Percentiles rank a stretch among this genome's conserved stretches.
Conservation (phyloP, 2,329 filamentous ascomycete genomes). For the Sporothrix pallida region DNA sequence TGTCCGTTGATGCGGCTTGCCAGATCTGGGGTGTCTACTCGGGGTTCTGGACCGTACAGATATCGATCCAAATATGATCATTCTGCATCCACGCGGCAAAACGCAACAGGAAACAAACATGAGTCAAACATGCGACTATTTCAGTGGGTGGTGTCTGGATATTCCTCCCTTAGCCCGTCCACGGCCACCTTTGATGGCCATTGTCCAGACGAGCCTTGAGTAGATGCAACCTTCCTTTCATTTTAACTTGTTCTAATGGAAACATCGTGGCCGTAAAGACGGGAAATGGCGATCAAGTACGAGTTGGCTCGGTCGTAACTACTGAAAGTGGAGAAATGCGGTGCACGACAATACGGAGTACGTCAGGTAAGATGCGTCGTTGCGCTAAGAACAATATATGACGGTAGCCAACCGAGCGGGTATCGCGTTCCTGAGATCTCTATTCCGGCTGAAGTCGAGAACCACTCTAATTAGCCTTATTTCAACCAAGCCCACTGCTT, state of each 20-base stretch:
- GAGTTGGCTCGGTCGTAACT: background rate
- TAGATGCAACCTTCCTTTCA: background rate
- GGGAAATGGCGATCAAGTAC: too few relatives aligned
- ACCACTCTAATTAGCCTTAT: background rate
- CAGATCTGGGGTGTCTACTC: background rate
- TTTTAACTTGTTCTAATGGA: background rate
- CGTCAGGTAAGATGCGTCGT: background rate
- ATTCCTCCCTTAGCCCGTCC: background rate
- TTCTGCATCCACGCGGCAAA: background rate
- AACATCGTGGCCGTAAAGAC: background rate
- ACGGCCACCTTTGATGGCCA: background rate
- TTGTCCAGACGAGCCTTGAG: background rate
- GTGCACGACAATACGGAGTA: background rate
- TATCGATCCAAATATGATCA: too few relatives aligned
- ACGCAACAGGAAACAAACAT: background rate
- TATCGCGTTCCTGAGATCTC: background rate
- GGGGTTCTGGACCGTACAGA: background rate
- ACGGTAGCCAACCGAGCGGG: background rate
- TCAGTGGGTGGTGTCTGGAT: background rate
- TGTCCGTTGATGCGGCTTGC: background rate
- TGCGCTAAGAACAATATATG: background rate
- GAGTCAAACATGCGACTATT: background rate
- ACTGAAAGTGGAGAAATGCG: background rate
- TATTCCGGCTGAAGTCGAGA: slow-evolving; percentile 12
- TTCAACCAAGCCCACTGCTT: background rate